Percentiles rank a stretch among this genome's conserved stretches.
phyloP scores from a whole-genome alignment of 306 rosid genomes.

The Rosa multiflora region DNA sequence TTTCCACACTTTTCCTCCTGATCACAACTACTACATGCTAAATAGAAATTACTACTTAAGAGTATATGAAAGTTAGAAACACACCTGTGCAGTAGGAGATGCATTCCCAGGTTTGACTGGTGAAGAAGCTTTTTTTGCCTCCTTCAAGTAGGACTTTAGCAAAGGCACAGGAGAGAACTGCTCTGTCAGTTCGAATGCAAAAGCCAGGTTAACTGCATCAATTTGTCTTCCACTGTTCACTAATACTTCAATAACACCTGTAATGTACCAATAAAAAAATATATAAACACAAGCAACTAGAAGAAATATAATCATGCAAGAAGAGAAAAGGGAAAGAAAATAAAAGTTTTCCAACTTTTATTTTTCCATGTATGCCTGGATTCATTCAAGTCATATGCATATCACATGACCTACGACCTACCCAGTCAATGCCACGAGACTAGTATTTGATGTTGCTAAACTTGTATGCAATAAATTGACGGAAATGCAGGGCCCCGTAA shows the following conservation, averaged over 20 bases:
- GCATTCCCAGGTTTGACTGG: slow-evolving; percentile 71
- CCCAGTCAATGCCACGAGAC: background rate
- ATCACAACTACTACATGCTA: background rate
- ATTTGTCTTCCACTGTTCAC: slow-evolving; percentile 89
- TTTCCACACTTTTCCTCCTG: background rate
- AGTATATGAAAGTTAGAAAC: slow-evolving; percentile 15
- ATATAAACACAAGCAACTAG: slow-evolving; percentile 9
- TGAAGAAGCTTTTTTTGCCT: slow-evolving; percentile 76
- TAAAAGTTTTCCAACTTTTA: background rate
- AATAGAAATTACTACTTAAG: background rate
- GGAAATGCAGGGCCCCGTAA: slow-evolving; percentile 17
- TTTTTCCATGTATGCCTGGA: background rate
- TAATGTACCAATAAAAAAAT: slow-evolving; percentile 20
- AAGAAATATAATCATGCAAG: background rate
- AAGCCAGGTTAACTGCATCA: slow-evolving; percentile 95
- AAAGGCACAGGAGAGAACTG: slow-evolving; percentile 79
- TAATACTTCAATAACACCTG: slow-evolving; percentile 86
- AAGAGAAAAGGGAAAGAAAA: too few relatives aligned
- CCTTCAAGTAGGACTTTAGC: slow-evolving; percentile 86
- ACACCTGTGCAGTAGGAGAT: slow-evolving; percentile 77
- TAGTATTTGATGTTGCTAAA: slow-evolving; percentile 16
- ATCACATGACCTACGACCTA: background rate
- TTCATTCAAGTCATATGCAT: background rate
- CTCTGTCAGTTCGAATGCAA: slow-evolving; percentile 76
- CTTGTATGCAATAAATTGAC: slow-evolving; percentile 4